Percentiles rank a stretch among this genome's conserved stretches.
These are phyloP conservation scores for Leccinum subtestaceum DNA, from an alignment of 768 basidiomycete genomes.

Conservation along the genomic window DNA sequence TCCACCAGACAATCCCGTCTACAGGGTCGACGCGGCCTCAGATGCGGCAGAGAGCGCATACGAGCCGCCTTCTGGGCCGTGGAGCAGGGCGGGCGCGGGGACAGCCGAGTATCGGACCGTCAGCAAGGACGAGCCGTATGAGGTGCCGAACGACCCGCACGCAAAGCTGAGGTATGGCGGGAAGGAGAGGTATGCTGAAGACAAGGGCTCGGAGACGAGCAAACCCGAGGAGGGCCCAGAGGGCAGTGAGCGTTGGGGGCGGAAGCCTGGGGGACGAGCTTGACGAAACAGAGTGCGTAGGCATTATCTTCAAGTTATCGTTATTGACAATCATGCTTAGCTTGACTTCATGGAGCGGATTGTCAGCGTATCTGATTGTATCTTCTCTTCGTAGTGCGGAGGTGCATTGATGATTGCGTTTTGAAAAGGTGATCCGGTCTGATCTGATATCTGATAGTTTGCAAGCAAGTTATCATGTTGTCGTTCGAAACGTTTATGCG, in stretches of 20 bases:
- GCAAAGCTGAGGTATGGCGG: slow-evolving; percentile 25
- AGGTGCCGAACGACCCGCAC: slow-evolving; percentile 8
- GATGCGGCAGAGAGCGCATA: slow-evolving; percentile 46
- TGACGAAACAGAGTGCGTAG: slow-evolving; percentile 4
- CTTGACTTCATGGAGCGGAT: not conserved
- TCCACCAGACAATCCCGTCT: slow-evolving; percentile 38
- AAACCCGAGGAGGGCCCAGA: slow-evolving; percentile 36
- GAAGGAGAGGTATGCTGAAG: slow-evolving; percentile 9
- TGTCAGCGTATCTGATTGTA: not conserved
- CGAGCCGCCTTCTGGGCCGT: slow-evolving; percentile 47
- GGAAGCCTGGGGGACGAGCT: slow-evolving; percentile 29
- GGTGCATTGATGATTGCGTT: not conserved
- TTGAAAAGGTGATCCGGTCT: not conserved
- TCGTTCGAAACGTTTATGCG: not conserved
- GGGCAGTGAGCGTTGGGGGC: slow-evolving; percentile 36
- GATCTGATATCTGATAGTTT: too few species aligned
- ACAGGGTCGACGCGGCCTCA: slow-evolving; percentile 45
- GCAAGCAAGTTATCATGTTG: not conserved
- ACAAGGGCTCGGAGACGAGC: slow-evolving; percentile 36
- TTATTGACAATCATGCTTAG: not conserved
- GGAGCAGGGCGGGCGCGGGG: slow-evolving; percentile 39
- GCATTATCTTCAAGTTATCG: not conserved
- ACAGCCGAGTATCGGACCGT: slow-evolving; percentile 31
- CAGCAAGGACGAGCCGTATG: slow-evolving; percentile 26
- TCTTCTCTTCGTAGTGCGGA: not conserved